Base-by-base conservation (phyloP, 495 filamentous ascomycete species). In the Penicillium parvum region DNA sequence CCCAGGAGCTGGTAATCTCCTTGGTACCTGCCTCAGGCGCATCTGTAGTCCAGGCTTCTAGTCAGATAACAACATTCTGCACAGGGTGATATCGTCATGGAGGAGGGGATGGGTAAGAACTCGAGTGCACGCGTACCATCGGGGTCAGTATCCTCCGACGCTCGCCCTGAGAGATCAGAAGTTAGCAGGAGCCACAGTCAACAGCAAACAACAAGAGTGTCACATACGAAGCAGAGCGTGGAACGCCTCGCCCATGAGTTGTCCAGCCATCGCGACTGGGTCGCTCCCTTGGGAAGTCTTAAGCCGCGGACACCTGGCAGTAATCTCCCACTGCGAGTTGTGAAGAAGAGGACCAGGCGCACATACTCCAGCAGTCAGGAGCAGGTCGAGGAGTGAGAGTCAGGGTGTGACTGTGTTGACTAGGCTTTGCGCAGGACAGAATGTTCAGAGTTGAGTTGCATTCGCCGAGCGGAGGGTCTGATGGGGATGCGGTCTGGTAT, bases 1-100 rank as follows among this genome's bases (percentile, higher is more conserved):
- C 90, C 88, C 90, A 95, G 73, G 92, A 95, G 57, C 90, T 84
- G 57, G 85, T 86, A 32, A 95, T 85, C 72, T 97, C 92, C 72
- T 91, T 86, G 64, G 94, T 71, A 12, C 79, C 81, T 16, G 83
- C 73, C 36, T 83, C 82, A 34, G 79, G 75, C 32, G 72, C 59
- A 60, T 69, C 74, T 72, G 53, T 37, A 59, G 26, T 26, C 17
- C 32, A 6, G 34, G 35, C 23, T 47, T 16, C 46, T 39, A 20
- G 52, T 62, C 43, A 61, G 48, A 47, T 53, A 38, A 51, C 44
- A 36, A 32, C 21, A 33, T 23, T 23, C 29, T 33, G 9, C 17
- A 10, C 32, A 33, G 29, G 29, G 28, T 23, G 7, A 36, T 22
- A 40, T 27, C 32, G 33, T 22, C 32, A 40, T 34, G 16, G 32